Percentiles rank a stretch among this genome's conserved stretches.
These are phyloP conservation scores for Cladosporium halotolerans DNA, from an alignment of 2,329 filamentous ascomycete species.

Conservation along the genomic window DNA sequence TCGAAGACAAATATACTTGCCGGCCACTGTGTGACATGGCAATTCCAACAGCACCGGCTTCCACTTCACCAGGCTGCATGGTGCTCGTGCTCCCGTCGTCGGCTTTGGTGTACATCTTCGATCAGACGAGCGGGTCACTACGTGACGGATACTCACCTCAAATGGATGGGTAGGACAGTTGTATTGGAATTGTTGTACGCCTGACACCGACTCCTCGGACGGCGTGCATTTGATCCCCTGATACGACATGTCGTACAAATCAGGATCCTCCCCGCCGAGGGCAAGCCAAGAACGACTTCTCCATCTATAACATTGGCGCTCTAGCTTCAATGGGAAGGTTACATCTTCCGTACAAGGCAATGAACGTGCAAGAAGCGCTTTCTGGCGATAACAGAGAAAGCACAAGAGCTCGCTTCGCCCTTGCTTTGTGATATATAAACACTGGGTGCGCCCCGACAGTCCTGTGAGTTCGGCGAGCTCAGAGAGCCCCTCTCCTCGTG, in stretches of 20 bases:
- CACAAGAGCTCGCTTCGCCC: neutral
- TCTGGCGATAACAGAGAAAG: conserved; percentile 2
- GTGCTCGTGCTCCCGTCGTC: too few relatives aligned
- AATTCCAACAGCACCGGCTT: too few relatives aligned
- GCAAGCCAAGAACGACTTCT: conserved; percentile 2
- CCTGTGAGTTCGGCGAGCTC: neutral
- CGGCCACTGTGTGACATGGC: too few relatives aligned
- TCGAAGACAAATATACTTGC: too few relatives aligned
- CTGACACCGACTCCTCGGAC: too few relatives aligned
- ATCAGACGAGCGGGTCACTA: too few relatives aligned
- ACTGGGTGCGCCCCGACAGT: neutral
- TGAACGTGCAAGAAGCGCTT: neutral
- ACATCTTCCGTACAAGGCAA: neutral
- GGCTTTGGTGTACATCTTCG: too few relatives aligned
- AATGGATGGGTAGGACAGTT: too few relatives aligned
- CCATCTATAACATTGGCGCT: conserved; percentile 8
- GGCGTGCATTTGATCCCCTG: too few relatives aligned
- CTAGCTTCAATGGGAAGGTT: conserved; percentile 11
- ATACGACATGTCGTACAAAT: neutral
- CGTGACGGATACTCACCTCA: too few relatives aligned
- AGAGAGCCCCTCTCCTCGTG: neutral
- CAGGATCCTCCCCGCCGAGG: neutral
- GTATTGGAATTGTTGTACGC: too few relatives aligned
- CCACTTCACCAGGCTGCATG: too few relatives aligned
- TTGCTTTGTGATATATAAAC: conserved; percentile 3